A percentile compares a stretch with the other conserved stretches of the same genome.
Conservation (phyloP, 179 eudicot genomes). For the Camellia oleifera region DNA sequence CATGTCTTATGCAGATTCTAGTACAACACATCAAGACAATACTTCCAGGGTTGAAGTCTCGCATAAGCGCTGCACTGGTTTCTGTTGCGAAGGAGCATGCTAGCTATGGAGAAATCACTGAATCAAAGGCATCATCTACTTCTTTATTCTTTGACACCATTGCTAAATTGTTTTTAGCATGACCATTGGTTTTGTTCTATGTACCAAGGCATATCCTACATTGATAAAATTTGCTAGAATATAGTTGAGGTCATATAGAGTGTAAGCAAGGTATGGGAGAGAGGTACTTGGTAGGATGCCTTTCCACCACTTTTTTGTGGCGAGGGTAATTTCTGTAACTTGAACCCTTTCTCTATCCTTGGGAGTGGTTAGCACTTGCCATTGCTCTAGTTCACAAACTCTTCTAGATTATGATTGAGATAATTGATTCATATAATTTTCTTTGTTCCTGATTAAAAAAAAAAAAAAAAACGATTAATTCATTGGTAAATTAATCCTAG, state of each 20-base stretch:
- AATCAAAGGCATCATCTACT: slow-evolving; percentile 51
- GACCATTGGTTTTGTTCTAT: neutral
- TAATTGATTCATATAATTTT: no score
- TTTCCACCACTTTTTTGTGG: no score
- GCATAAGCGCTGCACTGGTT: slow-evolving; percentile 71
- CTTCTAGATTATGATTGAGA: no score
- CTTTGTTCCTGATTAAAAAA: no score
- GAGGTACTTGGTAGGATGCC: no score
- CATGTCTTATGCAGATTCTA: slow-evolving; percentile 57
- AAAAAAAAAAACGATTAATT: no score
- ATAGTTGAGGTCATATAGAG: neutral
- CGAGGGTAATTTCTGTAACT: no score
- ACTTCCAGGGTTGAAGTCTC: slow-evolving; percentile 84
- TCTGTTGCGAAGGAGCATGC: slow-evolving; percentile 92
- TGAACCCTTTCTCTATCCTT: no score
- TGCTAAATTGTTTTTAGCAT: neutral
- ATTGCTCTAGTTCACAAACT: no score
- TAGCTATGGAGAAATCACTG: slow-evolving; percentile 91
- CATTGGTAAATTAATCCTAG: no score
- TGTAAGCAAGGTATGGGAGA: neutral
- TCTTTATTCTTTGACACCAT: neutral
- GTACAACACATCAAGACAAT: slow-evolving; percentile 85
- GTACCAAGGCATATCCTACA: neutral
- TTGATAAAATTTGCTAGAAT: neutral
- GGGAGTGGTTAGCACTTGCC: no score